Evolutionary conservation across 1,139 yeast genomes (phyloP), one percentile per base, ranked within the genome.

Genomic region (Hemisphaericaspora subhashii): DNA sequence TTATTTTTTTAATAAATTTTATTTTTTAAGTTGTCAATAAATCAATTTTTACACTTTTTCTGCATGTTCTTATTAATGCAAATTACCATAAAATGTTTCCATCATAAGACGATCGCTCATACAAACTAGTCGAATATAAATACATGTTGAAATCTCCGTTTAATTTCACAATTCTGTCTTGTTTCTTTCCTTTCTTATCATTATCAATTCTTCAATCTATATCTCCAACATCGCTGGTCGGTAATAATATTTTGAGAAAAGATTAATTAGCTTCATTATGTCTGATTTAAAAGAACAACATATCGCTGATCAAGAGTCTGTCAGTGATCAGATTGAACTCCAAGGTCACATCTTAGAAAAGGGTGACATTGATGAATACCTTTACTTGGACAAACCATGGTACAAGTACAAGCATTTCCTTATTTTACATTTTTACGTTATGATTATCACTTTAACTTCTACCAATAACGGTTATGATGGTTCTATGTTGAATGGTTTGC

Each of bases 381-480:
- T 37, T 11, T 42, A 35, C 33, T 36, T 43, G 14, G 40, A 41
- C 29, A 43, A 44, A 24, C 41, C 50, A 15, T 56, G 56, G 56
- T 54, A 44, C 37, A 48, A 45, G 17, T 62, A 63, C 26, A 56
- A 64, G 9, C 69, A 74, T 43, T 53, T 76, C 36, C 45, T 62
- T 5, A 44, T 48, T 29, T 60, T 76, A 42, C 69, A 71, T 45
- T 37, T 60, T 22, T 46, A 64, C 15, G 50, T 75, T 14, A 55
- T 72, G 15, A 51, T 70, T 25, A 62, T 72, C 24, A 61, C 77
- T 25, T 53, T 75, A 26, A 58, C 77, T 10, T 67, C 77, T 17
- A 69, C 79, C 23, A 72, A 68, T 46, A 68, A 65, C 33, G 81
- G 82, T 18, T 77, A 65, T 45, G 82, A 77, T 55, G 77, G 78